Evolutionary conservation across 2,329 filamentous ascomycete species (phyloP).

Genomic region (Cladosporium sp.): DNA sequence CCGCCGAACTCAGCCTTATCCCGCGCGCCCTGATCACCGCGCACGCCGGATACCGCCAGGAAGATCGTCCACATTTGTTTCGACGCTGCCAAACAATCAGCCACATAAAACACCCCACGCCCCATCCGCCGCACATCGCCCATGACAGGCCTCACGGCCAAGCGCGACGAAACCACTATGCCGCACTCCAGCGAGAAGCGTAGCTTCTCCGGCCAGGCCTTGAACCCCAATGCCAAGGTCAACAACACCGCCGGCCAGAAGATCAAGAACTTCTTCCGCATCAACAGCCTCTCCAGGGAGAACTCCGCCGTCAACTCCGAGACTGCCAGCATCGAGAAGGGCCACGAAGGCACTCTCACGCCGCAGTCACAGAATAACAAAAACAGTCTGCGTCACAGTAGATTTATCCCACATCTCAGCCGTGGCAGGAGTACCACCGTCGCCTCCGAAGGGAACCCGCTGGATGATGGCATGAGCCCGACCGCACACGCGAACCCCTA

Average conservation of each 20-base stretch:
- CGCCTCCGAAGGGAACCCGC: slow-evolving; percentile 84
- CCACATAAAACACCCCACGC: background rate
- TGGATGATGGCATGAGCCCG: slow-evolving; percentile 85
- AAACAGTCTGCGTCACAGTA: slow-evolving; percentile 72
- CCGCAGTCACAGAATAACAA: slow-evolving; percentile 52
- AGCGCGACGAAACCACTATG: slow-evolving; percentile 26
- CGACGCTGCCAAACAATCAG: background rate
- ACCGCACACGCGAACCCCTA: slow-evolving; percentile 96
- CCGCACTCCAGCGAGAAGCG: slow-evolving; percentile 39
- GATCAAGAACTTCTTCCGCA: slow-evolving; percentile 68
- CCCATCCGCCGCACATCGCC: background rate
- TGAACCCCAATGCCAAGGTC: slow-evolving; percentile 43
- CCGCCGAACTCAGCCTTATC: slow-evolving; percentile 8
- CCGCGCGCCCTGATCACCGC: slow-evolving; percentile 3
- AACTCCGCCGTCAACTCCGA: slow-evolving; percentile 33
- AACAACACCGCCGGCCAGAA: slow-evolving; percentile 54
- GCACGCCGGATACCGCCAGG: slow-evolving; percentile 8
- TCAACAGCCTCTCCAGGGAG: slow-evolving; percentile 49
- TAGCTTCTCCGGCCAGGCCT: slow-evolving; percentile 44
- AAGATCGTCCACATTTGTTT: slow-evolving; percentile 9
- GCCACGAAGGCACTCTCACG: slow-evolving; percentile 38
- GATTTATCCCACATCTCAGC: slow-evolving; percentile 83
- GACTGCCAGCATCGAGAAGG: slow-evolving; percentile 27
- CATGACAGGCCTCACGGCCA: slow-evolving; percentile 13
- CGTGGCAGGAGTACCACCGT: slow-evolving; percentile 87